A percentile compares a stretch with the other conserved stretches of the same genome.
Conservation (phyloP, 2,329 filamentous ascomycete genomes). For the Beauveria asiatica region DNA sequence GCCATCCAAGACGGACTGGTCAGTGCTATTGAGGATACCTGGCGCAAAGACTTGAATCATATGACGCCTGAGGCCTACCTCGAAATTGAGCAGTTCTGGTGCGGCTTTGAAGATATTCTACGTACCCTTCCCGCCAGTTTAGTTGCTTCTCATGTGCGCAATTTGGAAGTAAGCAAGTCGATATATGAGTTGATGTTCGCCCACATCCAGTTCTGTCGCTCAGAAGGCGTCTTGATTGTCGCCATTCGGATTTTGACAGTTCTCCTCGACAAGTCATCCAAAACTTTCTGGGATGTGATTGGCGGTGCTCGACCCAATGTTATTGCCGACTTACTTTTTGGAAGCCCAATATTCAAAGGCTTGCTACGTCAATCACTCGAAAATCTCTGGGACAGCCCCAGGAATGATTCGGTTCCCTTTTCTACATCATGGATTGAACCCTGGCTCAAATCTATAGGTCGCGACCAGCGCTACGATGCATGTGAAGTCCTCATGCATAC, state of each 20-base stretch:
- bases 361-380: conserved; percentile 54
- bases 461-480: conserved; percentile 67
- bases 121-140: conserved; percentile 62
- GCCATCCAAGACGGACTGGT: conserved; percentile 68
- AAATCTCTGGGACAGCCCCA: conserved; percentile 29
- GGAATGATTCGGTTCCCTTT: conserved; percentile 46
- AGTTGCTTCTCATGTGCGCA: conserved; percentile 69
- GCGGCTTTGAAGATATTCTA: conserved; percentile 66
- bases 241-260: conserved; percentile 62
- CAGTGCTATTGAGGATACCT: conserved; percentile 55
- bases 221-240: conserved; percentile 53
- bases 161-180: conserved; percentile 58
- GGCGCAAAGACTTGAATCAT: conserved; percentile 33
- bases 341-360: conserved; percentile 56
- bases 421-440: conserved; percentile 71
- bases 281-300: conserved; percentile 83
- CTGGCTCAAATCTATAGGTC: conserved; percentile 69
- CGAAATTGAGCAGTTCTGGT: conserved; percentile 68
- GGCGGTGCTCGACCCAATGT: conserved; percentile 70
- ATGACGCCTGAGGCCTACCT: conserved; percentile 27
- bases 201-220: conserved; percentile 42
- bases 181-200: conserved; percentile 55
- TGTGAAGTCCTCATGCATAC: conserved; percentile 72
- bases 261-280: conserved; percentile 66
- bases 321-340: conserved; percentile 77